Evolutionary conservation across 2,329 filamentous ascomycete genomes (phyloP).

Genomic region (Fusarium clavum): DNA sequence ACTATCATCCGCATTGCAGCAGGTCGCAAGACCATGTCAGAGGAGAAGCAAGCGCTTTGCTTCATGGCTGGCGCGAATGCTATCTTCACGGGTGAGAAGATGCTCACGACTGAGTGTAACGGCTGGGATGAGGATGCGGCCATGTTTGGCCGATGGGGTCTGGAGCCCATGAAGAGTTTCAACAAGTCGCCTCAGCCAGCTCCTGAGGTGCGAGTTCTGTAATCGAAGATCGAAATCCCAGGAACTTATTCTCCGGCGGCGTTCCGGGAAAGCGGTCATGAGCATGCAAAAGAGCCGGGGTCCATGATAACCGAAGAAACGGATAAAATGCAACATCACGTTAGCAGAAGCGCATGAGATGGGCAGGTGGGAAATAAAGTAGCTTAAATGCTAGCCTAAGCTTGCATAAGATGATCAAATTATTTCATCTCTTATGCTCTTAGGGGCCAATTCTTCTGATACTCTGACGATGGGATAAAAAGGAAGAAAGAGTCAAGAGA

Average conservation of each 20-base stretch:
- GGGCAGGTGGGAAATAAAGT: too few species aligned
- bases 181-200: constrained; percentile 49
- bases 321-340: constrained; percentile 24
- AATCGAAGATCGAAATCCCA: background rate
- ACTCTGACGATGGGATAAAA: background rate
- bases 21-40: constrained; percentile 83
- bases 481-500: constrained; percentile 7
- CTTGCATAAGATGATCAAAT: too few species aligned
- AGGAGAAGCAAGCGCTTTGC: constrained; percentile 89
- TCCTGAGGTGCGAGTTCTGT: constrained; percentile 45
- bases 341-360: constrained; percentile 23
- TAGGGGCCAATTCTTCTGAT: too few species aligned
- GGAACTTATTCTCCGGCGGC: constrained; percentile 17
- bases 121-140: constrained; percentile 89
- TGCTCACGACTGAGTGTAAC: constrained; percentile 92
- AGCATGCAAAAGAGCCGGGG: constrained; percentile 5
- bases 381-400: too few species aligned
- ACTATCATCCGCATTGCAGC: constrained; percentile 91
- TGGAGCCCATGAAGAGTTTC: constrained; percentile 78
- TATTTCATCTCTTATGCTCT: too few species aligned
- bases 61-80: constrained; percentile 94
- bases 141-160: constrained; percentile 86
- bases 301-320: constrained; percentile 15
- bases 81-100: constrained; percentile 96
- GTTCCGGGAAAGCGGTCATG: constrained; percentile 20